Evolutionary conservation across 108 stramenopile species (phyloP), one percentile per base, ranked within the genome.

Genomic region (Cyclotella choctawhatcheeana): DNA sequence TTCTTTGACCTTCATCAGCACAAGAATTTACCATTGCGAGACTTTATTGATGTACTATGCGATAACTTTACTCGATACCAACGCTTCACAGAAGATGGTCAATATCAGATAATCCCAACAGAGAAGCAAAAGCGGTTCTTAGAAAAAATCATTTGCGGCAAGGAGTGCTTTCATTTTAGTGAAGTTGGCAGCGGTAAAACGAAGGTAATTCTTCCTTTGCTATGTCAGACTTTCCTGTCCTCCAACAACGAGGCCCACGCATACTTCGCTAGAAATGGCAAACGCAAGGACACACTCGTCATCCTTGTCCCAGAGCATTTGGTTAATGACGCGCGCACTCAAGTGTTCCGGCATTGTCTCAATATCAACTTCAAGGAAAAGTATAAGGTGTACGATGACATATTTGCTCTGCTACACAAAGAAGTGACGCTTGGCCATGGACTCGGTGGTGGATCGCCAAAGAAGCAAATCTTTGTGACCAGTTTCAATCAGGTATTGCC

Each of bases 221-320:
- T 84, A 2, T 84, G 84, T 50, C 77, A 80, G 47, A 64, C 68
- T 12, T 84, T 84, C 44, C 48, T 85, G 12, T 85, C 84, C 1
- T 67, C 63, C 10, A 85, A 85, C 20, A 51, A 37, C 17, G 84
- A 79, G 34, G 81, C 79, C 44, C 80, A 81, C 44, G 25, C 45
- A 48, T 55, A 58, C 33, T 63, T 81, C n/a, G 73, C 80, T 33
- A 67, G 84, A 30, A 74, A 81, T 2, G 84, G 84, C 44, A 73
- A 78, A 58, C 26, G 37, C 53, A 85, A 85, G 44, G 74, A 82
- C 55, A 73, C 71, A 2, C 35, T 85, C 29, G 71, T 85, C 0
- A 79, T 85, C 13, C 67, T 85, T 17, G 84, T 85, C 14, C 84
- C 84, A 21, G 84, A 85, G 50, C 84, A 85, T 31, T 65, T 85